Evolutionary conservation across 169 alveolate genomes (phyloP).

Genomic region (Fabrea salina): DNA sequence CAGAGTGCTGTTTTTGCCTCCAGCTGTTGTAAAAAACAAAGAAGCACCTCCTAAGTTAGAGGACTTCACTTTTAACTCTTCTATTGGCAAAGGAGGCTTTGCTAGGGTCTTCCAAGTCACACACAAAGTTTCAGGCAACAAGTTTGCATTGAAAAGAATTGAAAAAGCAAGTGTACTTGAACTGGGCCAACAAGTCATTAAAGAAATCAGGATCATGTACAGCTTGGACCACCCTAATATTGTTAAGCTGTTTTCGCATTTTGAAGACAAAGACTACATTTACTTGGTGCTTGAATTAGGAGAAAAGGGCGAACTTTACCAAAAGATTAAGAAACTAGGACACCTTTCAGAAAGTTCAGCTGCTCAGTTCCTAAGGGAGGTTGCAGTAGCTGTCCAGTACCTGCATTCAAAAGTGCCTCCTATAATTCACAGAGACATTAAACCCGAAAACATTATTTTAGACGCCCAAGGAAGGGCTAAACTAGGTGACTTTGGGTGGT

Average conservation of each 20-base stretch:
- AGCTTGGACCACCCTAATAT: conserved; percentile 82
- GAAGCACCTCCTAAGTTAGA: not conserved
- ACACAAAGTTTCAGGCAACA: conserved; percentile 2
- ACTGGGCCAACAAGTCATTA: conserved; percentile 60
- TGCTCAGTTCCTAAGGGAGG: conserved; percentile 32
- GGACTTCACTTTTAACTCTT: not conserved
- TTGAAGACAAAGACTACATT: conserved; percentile 84
- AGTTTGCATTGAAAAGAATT: conserved; percentile 20
- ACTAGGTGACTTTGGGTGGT: conserved; percentile 62
- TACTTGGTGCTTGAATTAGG: conserved; percentile 59
- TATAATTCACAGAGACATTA: conserved; percentile 64
- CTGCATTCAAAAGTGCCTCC: conserved; percentile 38
- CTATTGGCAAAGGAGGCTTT: conserved; percentile 30
- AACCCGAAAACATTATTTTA: conserved; percentile 64
- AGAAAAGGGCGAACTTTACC: not conserved
- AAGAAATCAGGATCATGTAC: conserved; percentile 87
- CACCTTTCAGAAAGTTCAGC: conserved; percentile 5
- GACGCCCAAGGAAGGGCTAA: conserved; percentile 53
- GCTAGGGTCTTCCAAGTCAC: conserved; percentile 22
- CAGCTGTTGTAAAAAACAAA: conserved; percentile 1
- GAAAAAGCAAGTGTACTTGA: conserved; percentile 29
- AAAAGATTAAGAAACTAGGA: not conserved
- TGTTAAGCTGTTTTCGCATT: conserved; percentile 78
- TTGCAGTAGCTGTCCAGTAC: conserved; percentile 31
- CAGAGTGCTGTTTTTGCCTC: conserved; percentile 21